A percentile compares a stretch with the other conserved stretches of the same genome.
These are phyloP conservation scores for Calonectria leucothoes DNA, from an alignment of 2,329 filamentous ascomycete genomes.

Conservation along the genomic window DNA sequence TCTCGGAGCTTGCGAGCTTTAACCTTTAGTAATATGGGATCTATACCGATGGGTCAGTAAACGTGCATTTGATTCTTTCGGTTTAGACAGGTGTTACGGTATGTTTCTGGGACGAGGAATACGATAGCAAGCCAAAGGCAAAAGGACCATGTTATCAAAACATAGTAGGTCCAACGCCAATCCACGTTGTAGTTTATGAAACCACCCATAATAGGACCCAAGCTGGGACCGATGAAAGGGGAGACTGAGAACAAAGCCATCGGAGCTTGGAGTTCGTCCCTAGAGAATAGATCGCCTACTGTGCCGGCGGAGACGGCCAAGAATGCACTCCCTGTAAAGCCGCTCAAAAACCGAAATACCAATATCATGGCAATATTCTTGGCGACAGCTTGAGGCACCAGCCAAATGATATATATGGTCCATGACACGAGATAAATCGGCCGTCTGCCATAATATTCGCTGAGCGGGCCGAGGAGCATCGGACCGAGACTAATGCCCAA, in stretches of 20 bases:
- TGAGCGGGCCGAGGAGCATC: conserved; percentile 71
- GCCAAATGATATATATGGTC: conserved; percentile 79
- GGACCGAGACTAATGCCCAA: conserved; percentile 75
- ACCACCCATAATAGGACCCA: conserved; percentile 74
- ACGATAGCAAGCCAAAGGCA: conserved; percentile 72
- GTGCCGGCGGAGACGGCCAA: conserved; percentile 84
- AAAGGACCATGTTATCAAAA: conserved; percentile 85
- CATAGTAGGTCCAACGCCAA: conserved; percentile 89
- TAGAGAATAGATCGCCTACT: conserved; percentile 81
- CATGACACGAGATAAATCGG: conserved; percentile 85
- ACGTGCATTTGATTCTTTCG: background rate
- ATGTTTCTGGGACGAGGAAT: conserved; percentile 87
- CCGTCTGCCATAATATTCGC: conserved; percentile 84
- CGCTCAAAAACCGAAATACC: conserved; percentile 82
- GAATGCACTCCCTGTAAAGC: conserved; percentile 76
- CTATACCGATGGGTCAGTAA: background rate
- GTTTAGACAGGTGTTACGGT: conserved; percentile 58
- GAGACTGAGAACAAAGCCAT: conserved; percentile 83
- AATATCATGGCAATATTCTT: conserved; percentile 84
- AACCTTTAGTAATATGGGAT: conserved; percentile 71
- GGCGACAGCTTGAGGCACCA: conserved; percentile 85
- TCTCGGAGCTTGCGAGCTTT: conserved; percentile 78
- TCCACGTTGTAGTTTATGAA: conserved; percentile 82
- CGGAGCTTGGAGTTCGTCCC: conserved; percentile 76
- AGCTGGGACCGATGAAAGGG: conserved; percentile 72